A percentile compares a stretch with the other conserved stretches of the same genome.
Evolutionary conservation across 768 basidiomycete genomes (phyloP).

Genomic region (Tulasnella sp.): DNA sequence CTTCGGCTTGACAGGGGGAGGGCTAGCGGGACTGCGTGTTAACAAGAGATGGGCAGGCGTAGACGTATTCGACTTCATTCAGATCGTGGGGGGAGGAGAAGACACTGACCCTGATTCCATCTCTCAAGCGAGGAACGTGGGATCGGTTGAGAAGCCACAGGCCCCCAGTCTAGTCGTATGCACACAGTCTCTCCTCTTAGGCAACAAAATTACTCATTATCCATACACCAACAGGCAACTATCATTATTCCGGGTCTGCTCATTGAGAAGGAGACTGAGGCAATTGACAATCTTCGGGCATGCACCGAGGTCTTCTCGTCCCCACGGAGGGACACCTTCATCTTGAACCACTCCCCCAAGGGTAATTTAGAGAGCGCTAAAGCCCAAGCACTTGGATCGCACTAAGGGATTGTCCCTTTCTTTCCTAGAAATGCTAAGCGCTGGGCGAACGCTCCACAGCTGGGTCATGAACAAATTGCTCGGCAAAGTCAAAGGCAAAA

Average conservation of each 20-base stretch:
- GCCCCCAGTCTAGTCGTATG: slow-evolving; percentile 21
- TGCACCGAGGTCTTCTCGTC: slow-evolving; percentile 29
- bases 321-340: slow-evolving; percentile 35
- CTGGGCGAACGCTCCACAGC: slow-evolving; percentile 28
- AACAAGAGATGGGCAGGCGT: slow-evolving; percentile 35
- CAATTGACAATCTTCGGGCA: neutral
- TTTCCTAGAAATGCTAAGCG: slow-evolving; percentile 28
- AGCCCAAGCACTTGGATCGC: neutral
- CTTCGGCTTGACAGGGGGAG: slow-evolving; percentile 37
- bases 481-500: slow-evolving; percentile 27
- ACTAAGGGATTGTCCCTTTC: neutral
- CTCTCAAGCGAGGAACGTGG: slow-evolving; percentile 17
- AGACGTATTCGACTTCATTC: slow-evolving; percentile 35
- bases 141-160: neutral
- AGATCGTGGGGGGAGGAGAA: slow-evolving; percentile 31
- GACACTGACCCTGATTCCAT: slow-evolving; percentile 14
- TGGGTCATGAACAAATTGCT: slow-evolving; percentile 30
- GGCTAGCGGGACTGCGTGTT: slow-evolving; percentile 34
- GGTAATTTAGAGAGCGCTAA: slow-evolving; percentile 11
- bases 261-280: slow-evolving; percentile 32
- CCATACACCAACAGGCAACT: slow-evolving; percentile 26
- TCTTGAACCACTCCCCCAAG: slow-evolving; percentile 26
- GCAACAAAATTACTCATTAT: neutral
- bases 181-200: neutral
- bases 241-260: slow-evolving; percentile 39